Percentiles rank a stretch among this genome's conserved stretches.
Evolutionary conservation across 768 basidiomycete genomes (phyloP).

Genomic region (Boletellus sp.): DNA sequence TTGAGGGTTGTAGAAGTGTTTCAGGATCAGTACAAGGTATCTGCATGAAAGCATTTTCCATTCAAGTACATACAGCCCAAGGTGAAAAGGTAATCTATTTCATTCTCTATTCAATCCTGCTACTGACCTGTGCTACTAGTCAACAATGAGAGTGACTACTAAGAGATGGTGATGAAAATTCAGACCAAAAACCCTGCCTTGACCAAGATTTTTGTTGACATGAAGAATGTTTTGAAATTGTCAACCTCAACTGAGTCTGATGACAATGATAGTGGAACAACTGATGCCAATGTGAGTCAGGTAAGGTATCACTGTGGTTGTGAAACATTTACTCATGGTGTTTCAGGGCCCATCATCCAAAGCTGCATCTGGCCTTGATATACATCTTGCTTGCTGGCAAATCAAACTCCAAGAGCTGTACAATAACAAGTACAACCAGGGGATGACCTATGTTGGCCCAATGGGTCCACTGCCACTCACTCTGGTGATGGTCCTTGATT

Average conservation of each 20-base stretch:
- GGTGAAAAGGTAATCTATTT: conserved; percentile 5
- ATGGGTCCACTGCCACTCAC: neutral
- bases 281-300: neutral
- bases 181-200: neutral
- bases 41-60: conserved; percentile 20
- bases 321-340: neutral
- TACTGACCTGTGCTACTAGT: no score
- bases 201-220: conserved; percentile 6
- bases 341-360: neutral
- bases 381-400: neutral
- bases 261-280: neutral
- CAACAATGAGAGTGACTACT: no score
- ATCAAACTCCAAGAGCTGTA: conserved; percentile 3
- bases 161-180: conserved; percentile 14
- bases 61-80: conserved; percentile 10
- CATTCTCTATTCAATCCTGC: neutral
- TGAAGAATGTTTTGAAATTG: conserved; percentile 2
- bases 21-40: conserved; percentile 8
- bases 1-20: no score
- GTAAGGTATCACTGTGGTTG: no score
- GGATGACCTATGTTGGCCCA: conserved; percentile 3
- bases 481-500: conserved; percentile 7
- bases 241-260: no score
- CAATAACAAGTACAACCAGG: conserved; percentile 5
- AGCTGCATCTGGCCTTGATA: neutral